Evolutionary conservation across 768 basidiomycete species (phyloP).

Genomic region (Melanogaster broomeanus): DNA sequence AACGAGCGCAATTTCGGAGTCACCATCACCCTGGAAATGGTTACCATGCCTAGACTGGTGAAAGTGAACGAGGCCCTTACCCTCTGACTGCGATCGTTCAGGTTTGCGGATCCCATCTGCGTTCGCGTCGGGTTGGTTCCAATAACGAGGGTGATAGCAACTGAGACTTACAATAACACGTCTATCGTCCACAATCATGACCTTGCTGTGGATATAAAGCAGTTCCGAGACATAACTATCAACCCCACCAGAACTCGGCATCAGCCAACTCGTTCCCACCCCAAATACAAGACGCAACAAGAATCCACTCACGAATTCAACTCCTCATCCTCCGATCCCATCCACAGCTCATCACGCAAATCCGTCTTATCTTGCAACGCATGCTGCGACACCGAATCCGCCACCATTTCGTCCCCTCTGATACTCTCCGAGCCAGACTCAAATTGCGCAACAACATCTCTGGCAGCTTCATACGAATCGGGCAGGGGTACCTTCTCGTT

Average conservation of each 20-base stretch:
- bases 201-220: slow-evolving; percentile 82
- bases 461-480: slow-evolving; percentile 63
- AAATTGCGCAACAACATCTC: slow-evolving; percentile 67
- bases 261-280: slow-evolving; percentile 10
- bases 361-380: slow-evolving; percentile 61
- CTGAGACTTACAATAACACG: slow-evolving; percentile 72
- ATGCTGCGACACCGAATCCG: slow-evolving; percentile 83
- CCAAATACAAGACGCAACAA: not conserved
- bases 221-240: slow-evolving; percentile 78
- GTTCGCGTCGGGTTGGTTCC: slow-evolving; percentile 1
- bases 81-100: slow-evolving; percentile 87
- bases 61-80: slow-evolving; percentile 28
- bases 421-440: slow-evolving; percentile 60
- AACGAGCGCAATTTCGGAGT: slow-evolving; percentile 92
- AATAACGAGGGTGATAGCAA: not conserved
- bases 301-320: slow-evolving; percentile 60
- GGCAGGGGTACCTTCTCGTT: slow-evolving; percentile 72
- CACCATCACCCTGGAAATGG: slow-evolving; percentile 75
- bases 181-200: slow-evolving; percentile 94
- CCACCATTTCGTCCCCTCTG: slow-evolving; percentile 61
- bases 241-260: not conserved
- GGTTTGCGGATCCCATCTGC: slow-evolving; percentile 91
- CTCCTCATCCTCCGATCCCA: slow-evolving; percentile 84
- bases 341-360: slow-evolving; percentile 80
- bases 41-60: slow-evolving; percentile 4